Evolutionary conservation across 78 protist species (phyloP).

Genomic region (Guillardia theta): DNA sequence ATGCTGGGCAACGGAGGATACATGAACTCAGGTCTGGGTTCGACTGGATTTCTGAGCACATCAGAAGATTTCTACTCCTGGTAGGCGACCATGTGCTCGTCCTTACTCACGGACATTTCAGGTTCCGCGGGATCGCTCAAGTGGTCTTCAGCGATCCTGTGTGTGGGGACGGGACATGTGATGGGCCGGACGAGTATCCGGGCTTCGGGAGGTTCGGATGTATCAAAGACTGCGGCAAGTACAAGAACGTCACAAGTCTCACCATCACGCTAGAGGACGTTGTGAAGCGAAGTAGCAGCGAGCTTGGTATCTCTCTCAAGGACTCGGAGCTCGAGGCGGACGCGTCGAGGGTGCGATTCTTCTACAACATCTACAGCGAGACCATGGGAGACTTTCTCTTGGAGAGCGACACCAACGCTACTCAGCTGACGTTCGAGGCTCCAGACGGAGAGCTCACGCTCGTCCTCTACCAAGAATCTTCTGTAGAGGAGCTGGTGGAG

Average conservation of each 20-base stretch:
- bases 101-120: background rate
- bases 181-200: background rate
- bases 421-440: background rate
- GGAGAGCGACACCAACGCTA: background rate
- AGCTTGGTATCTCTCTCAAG: too few relatives aligned
- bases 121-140: too few relatives aligned
- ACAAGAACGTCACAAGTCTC: background rate
- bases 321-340: too few relatives aligned
- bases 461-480: background rate
- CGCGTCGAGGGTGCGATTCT: background rate
- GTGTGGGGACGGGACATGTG: constrained; percentile 10
- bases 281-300: background rate
- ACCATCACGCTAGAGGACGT: background rate
- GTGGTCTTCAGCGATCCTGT: background rate
- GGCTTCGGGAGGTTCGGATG: constrained; percentile 1
- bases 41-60: too few relatives aligned
- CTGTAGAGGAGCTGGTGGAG: background rate
- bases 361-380: background rate
- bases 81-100: too few relatives aligned
- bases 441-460: background rate
- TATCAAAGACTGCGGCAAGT: background rate
- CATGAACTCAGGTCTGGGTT: too few relatives aligned
- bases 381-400: background rate
- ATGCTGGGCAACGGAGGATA: too few relatives aligned
- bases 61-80: background rate